Evolutionary conservation across 768 basidiomycete species (phyloP).

Genomic region (Russula compacta): DNA sequence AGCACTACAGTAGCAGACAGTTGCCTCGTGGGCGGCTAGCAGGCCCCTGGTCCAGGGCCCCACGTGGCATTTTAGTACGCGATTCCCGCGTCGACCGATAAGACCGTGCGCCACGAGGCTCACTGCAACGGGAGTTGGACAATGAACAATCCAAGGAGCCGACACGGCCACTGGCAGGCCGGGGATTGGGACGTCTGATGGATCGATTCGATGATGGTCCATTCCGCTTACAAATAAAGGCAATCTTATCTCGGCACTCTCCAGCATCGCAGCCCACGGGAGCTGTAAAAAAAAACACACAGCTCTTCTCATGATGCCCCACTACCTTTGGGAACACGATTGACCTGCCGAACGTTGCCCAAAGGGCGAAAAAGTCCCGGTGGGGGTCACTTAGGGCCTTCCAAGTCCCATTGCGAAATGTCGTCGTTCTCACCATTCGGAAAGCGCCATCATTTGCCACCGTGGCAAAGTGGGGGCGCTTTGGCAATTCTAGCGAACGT

Average conservation of each 20-base stretch:
- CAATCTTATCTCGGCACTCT: conserved; percentile 9
- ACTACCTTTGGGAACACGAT: neutral
- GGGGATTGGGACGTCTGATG: neutral
- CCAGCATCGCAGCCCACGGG: no score
- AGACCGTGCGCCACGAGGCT: neutral
- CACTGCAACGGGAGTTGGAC: neutral
- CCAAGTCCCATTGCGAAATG: neutral
- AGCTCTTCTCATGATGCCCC: neutral
- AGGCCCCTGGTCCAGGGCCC: neutral
- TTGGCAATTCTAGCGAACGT: neutral
- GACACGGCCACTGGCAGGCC: neutral
- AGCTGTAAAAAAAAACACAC: no score
- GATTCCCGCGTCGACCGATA: neutral
- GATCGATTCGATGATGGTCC: neutral
- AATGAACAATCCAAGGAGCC: neutral
- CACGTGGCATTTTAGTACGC: neutral
- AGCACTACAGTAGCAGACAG: no score
- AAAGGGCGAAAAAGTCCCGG: neutral
- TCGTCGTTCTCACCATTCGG: neutral
- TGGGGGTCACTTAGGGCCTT: neutral
- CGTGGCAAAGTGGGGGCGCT: neutral
- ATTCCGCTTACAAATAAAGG: neutral
- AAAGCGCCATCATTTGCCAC: neutral
- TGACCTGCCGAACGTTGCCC: neutral
- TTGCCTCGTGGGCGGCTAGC: neutral